A percentile compares a stretch with the other conserved stretches of the same genome.
phyloP scores from a whole-genome alignment of 305 asterid genomes.

The Fraxinus platypoda region DNA sequence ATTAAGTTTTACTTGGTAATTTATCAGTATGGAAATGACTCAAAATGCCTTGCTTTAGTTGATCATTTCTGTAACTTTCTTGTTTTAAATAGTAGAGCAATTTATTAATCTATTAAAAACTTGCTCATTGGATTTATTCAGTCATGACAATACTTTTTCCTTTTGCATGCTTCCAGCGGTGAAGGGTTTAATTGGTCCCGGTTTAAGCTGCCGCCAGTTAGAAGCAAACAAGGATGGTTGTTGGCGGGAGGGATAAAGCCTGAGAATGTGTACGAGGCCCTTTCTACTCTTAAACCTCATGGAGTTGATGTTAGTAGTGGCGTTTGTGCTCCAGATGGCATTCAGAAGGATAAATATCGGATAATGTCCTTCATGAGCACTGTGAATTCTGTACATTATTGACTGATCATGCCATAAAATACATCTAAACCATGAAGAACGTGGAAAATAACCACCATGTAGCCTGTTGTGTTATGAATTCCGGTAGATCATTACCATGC shows the following conservation, averaged over 20 bases:
- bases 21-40: background rate
- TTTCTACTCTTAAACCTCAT: constrained; percentile 64
- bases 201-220: constrained; percentile 63
- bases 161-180: constrained; percentile 60
- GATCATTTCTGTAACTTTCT: background rate
- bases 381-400: constrained; percentile 47
- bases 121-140: constrained; percentile 14
- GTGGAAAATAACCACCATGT: background rate
- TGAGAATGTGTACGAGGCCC: constrained; percentile 64
- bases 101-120: background rate
- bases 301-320: constrained; percentile 96
- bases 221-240: constrained; percentile 84
- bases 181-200: constrained; percentile 80
- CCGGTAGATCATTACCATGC: background rate
- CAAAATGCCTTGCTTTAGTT: background rate
- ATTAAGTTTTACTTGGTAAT: background rate
- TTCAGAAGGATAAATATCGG: constrained; percentile 64
- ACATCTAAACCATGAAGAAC: background rate
- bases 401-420: constrained; percentile 11
- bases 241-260: constrained; percentile 89
- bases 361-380: constrained; percentile 68
- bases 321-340: constrained; percentile 76
- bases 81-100: constrained; percentile 3
- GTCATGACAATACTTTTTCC: constrained; percentile 1
- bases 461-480: background rate